Base-by-base conservation (phyloP, 805 yeast genomes). In the Zygoascus tannicola region DNA sequence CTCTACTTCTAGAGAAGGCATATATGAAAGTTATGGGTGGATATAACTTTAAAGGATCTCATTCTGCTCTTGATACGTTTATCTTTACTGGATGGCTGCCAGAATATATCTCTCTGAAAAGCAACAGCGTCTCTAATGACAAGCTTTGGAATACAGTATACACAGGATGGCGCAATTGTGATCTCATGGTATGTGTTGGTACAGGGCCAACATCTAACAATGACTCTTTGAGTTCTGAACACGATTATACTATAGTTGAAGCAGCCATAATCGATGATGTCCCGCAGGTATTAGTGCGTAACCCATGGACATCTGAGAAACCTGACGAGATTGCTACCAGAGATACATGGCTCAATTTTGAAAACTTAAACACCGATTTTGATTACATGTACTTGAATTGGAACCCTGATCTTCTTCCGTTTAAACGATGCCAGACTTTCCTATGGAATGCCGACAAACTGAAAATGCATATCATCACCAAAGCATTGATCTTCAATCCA, bases 1-100 rank as follows among this genome's bases (percentile, higher is more conserved):
- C 88, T 0, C 81, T 85, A 0, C 51, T 85, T n/a, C 50, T 84
- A 1, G 95, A 87, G 58, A 79, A 82, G 53, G 92, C 94, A 0
- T 82, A 76, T 54, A 63, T 86, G 46, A 75, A 75, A 52, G 57
- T 81, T 0, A 60, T 70, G 61, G 75, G 77, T 1, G 81, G 85
- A 2, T 81, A 81, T 52, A 65, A 66, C n/a, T 74, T 78, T 38
- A 54, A 58, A 1, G 96, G 96, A 0, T 85, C 95, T 0, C 85
- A 86, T 56, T 75, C 84, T 55, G 81, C 82, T 2, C 65, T 71
- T 12, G 95, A 84, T 54, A 72, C 83, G 0, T 84, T 65, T 52
- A 60, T 76, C 35, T 51, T 87, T 2, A 68, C 78, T 2, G 86
- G 88, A 1, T 86, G 83, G 80, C 57, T 81, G 4, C 95, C 95